These are phyloP conservation scores for Neonectria hederae DNA, from an alignment of 2,329 filamentous ascomycete genomes.

Conservation along the genomic window DNA sequence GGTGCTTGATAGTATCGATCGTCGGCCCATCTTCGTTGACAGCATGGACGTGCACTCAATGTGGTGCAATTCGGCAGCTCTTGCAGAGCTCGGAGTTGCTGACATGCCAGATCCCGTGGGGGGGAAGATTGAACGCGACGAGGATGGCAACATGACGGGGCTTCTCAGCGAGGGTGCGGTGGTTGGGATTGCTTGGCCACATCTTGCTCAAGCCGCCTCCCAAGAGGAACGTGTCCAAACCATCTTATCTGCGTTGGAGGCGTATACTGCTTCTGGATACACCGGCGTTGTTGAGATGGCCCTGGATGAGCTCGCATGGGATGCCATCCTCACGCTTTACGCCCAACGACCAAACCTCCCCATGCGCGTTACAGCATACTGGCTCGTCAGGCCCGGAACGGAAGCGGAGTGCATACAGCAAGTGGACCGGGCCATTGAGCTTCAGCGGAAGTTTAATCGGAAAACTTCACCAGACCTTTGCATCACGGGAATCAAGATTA, in stretches of 20 bases:
- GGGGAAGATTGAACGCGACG: slow-evolving; percentile 54
- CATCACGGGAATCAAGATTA: slow-evolving; percentile 69
- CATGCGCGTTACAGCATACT: slow-evolving; percentile 54
- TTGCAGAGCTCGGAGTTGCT: slow-evolving; percentile 50
- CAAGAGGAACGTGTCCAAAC: slow-evolving; percentile 50
- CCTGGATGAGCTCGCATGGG: slow-evolving; percentile 57
- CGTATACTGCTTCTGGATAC: slow-evolving; percentile 53
- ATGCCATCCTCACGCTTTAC: slow-evolving; percentile 45
- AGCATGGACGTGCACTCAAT: slow-evolving; percentile 64
- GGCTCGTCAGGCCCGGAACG: slow-evolving; percentile 52
- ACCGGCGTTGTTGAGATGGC: slow-evolving; percentile 59
- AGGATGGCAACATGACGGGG: slow-evolving; percentile 50
- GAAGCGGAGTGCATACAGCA: slow-evolving; percentile 48
- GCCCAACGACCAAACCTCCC: slow-evolving; percentile 45
- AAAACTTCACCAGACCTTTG: slow-evolving; percentile 48
- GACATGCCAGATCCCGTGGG: slow-evolving; percentile 51
- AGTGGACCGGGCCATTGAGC: slow-evolving; percentile 51
- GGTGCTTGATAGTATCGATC: slow-evolving; percentile 60
- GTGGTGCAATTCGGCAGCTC: slow-evolving; percentile 63
- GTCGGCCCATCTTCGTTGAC: slow-evolving; percentile 64
- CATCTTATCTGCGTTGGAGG: slow-evolving; percentile 49
- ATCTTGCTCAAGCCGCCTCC: slow-evolving; percentile 48
- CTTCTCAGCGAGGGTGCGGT: slow-evolving; percentile 54
- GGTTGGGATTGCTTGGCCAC: slow-evolving; percentile 54
- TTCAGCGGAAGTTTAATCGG: slow-evolving; percentile 48